A percentile compares a stretch with the other conserved stretches of the same genome.
Evolutionary conservation across 176 grass and related monocot genomes (phyloP).

Genomic region (Panicum miliaceum): DNA sequence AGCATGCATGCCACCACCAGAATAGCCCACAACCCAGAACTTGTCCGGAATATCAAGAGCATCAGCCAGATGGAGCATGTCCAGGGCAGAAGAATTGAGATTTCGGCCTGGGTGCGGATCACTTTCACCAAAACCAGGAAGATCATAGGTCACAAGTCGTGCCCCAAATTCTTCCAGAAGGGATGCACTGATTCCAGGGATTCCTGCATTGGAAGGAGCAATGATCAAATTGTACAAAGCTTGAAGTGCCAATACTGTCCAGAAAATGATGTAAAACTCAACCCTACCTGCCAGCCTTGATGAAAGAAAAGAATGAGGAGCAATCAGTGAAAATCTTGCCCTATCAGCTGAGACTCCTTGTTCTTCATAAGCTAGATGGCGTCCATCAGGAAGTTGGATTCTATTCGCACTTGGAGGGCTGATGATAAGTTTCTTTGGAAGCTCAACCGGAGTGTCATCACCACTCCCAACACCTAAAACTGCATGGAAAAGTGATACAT

Average conservation of each 20-base stretch:
- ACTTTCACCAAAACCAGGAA: constrained; percentile 99
- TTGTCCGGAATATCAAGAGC: constrained; percentile 62
- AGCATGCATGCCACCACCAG: constrained; percentile 82
- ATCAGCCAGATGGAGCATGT: constrained; percentile 92
- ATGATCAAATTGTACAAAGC: constrained; percentile 24
- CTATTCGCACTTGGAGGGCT: constrained; percentile 74
- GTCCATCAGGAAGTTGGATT: constrained; percentile 87
- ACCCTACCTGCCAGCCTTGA: constrained; percentile 80
- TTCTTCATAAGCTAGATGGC: constrained; percentile 79
- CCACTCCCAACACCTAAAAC: constrained; percentile 63
- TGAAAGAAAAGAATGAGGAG: constrained; percentile 95
- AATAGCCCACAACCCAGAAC: constrained; percentile 97
- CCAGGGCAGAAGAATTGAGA: constrained; percentile 89
- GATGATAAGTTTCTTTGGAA: constrained; percentile 78
- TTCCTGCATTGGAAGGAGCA: constrained; percentile 60
- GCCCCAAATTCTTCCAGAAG: constrained; percentile 93
- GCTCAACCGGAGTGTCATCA: constrained; percentile 52
- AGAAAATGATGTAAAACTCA: background rate
- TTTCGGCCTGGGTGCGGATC: constrained; percentile 82
- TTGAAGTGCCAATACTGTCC: background rate
- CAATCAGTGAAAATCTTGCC: constrained; percentile 86
- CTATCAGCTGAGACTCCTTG: constrained; percentile 70
- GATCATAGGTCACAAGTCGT: constrained; percentile 85
- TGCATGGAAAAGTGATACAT: constrained; percentile 52
- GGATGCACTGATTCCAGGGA: constrained; percentile 73